phyloP scores from a whole-genome alignment of 352 stramenopile species.

The Phytophthora crassamura region DNA sequence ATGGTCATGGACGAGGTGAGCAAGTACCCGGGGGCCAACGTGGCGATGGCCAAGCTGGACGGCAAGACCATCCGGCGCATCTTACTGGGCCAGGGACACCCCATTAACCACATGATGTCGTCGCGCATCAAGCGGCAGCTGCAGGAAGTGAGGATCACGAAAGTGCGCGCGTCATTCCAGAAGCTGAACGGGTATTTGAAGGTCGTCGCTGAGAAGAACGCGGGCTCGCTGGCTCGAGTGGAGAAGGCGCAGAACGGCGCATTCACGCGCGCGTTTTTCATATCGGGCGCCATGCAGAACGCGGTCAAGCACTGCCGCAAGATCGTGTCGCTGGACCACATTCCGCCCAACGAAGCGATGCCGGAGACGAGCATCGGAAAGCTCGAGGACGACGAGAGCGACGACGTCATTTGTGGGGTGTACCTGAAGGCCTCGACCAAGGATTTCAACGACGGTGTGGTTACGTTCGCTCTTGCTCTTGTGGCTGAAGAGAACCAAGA shows the following conservation, averaged over 20 bases:
- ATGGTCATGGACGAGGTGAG: conserved; percentile 77
- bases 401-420: conserved; percentile 75
- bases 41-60: conserved; percentile 76
- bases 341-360: conserved; percentile 50
- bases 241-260: conserved; percentile 55
- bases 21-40: conserved; percentile 62
- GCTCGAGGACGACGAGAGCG: conserved; percentile 61
- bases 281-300: conserved; percentile 59
- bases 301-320: conserved; percentile 66
- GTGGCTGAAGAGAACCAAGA: conserved; percentile 68
- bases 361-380: conserved; percentile 46
- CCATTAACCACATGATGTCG: conserved; percentile 87
- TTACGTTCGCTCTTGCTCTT: conserved; percentile 73
- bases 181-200: conserved; percentile 68
- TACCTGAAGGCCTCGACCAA: conserved; percentile 79
- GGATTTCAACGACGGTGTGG: conserved; percentile 75
- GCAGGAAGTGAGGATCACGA: conserved; percentile 60
- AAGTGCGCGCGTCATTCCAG: conserved; percentile 74
- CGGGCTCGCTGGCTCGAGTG: conserved; percentile 57
- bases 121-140: conserved; percentile 82
- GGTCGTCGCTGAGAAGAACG: conserved; percentile 73
- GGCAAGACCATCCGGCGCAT: conserved; percentile 79
- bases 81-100: conserved; percentile 69
- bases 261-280: conserved; percentile 74
- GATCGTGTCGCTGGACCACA: conserved; percentile 66